Conservation (phyloP, 495 filamentous ascomycete genomes). For the Staphylotrichum tortipilum region DNA sequence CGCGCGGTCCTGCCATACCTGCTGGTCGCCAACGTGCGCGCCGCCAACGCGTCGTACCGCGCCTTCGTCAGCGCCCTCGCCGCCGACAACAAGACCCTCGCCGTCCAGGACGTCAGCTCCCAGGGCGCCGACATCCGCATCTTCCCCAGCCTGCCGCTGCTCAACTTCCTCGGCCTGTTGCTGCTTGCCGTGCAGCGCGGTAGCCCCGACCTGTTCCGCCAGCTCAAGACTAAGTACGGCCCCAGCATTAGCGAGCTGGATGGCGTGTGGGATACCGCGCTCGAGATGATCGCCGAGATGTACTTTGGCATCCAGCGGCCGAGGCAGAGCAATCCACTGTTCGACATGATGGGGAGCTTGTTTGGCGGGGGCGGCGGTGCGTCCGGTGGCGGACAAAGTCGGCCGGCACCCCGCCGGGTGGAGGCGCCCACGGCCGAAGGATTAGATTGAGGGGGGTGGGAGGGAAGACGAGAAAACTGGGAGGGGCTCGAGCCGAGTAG, state of each 20-base stretch:
- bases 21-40: constrained; percentile 79
- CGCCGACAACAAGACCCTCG: constrained; percentile 55
- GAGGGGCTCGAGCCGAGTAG: not conserved
- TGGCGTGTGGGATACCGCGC: constrained; percentile 68
- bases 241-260: constrained; percentile 61
- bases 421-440: constrained; percentile 45
- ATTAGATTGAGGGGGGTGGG: constrained; percentile 34
- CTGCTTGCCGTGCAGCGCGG: constrained; percentile 78
- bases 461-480: not conserved
- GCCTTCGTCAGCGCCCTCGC: constrained; percentile 69
- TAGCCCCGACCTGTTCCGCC: constrained; percentile 67
- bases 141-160: constrained; percentile 76
- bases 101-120: constrained; percentile 73
- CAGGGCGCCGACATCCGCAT: constrained; percentile 65
- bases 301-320: constrained; percentile 95
- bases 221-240: constrained; percentile 74
- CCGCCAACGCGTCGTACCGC: constrained; percentile 71
- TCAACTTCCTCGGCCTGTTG: constrained; percentile 86
- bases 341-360: constrained; percentile 97
- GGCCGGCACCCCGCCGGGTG: constrained; percentile 36
- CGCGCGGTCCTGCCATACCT: constrained; percentile 90
- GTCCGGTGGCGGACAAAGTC: constrained; percentile 33
- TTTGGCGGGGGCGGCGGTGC: constrained; percentile 64
- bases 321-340: constrained; percentile 74
- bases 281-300: constrained; percentile 86